Conservation (phyloP, 768 basidiomycete genomes). For the Tylopilus sp. region DNA sequence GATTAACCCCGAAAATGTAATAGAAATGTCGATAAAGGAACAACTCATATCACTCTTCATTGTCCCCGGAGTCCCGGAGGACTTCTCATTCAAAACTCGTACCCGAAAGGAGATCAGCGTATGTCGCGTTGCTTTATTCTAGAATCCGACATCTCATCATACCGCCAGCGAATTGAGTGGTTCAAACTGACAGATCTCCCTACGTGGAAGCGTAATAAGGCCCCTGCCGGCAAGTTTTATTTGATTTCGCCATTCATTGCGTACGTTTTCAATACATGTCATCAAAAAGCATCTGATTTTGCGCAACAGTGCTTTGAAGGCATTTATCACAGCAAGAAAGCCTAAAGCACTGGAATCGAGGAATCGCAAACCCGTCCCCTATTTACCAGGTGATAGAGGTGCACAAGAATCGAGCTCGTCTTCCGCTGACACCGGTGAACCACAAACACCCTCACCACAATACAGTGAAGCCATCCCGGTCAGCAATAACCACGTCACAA, state of each 20-base stretch:
- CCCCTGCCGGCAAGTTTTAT: slow-evolving; percentile 80
- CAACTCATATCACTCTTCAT: slow-evolving; percentile 91
- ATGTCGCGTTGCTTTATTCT: slow-evolving; percentile 28
- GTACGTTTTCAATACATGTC: slow-evolving; percentile 40
- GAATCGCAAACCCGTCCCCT: slow-evolving; percentile 34
- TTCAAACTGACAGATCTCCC: slow-evolving; percentile 86
- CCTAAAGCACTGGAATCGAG: slow-evolving; percentile 40
- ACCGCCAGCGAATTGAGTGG: slow-evolving; percentile 92
- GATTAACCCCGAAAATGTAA: slow-evolving; percentile 61
- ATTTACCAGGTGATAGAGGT: slow-evolving; percentile 29
- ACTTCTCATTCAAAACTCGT: slow-evolving; percentile 85
- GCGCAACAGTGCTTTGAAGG: slow-evolving; percentile 42
- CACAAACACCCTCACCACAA: slow-evolving; percentile 62
- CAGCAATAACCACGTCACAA: slow-evolving; percentile 12
- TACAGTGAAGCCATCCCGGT: slow-evolving; percentile 40
- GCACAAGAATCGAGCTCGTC: slow-evolving; percentile 67
- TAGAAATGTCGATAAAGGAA: slow-evolving; percentile 85
- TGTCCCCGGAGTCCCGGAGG: slow-evolving; percentile 83
- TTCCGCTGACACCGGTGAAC: slow-evolving; percentile 56
- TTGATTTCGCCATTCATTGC: slow-evolving; percentile 91
- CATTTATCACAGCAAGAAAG: slow-evolving; percentile 63
- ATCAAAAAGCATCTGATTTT: slow-evolving; percentile 3
- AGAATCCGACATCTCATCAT: slow-evolving; percentile 7
- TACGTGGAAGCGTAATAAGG: slow-evolving; percentile 82
- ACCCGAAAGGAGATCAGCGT: slow-evolving; percentile 99